These are phyloP conservation scores for Globisporangium spiculum DNA, from an alignment of 352 stramenopile genomes.

Conservation along the genomic window DNA sequence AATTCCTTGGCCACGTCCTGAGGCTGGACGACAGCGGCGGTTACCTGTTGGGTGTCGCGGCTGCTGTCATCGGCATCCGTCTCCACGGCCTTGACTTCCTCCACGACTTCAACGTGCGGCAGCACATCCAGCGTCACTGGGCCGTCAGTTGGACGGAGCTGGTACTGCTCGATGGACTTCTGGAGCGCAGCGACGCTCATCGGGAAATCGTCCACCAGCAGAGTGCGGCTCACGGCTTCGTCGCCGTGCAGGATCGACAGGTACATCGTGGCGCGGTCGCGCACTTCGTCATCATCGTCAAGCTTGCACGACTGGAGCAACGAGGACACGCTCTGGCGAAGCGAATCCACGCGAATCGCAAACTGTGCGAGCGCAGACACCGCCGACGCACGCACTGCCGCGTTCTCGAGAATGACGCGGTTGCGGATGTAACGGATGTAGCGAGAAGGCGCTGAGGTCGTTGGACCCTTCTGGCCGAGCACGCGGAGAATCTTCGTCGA, in stretches of 20 bases:
- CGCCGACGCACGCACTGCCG: slow-evolving; percentile 94
- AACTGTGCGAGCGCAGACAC: slow-evolving; percentile 97
- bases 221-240: slow-evolving; percentile 41
- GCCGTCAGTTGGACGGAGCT: slow-evolving; percentile 68
- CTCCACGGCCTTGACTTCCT: slow-evolving; percentile 32
- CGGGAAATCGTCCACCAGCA: slow-evolving; percentile 77
- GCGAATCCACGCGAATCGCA: slow-evolving; percentile 90
- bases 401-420: slow-evolving; percentile 98
- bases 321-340: slow-evolving; percentile 92
- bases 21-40: slow-evolving; percentile 34
- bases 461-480: slow-evolving; percentile 93
- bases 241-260: slow-evolving; percentile 73
- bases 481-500: slow-evolving; percentile 95
- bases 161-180: slow-evolving; percentile 88
- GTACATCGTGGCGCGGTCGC: slow-evolving; percentile 90
- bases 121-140: slow-evolving; percentile 81
- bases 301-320: slow-evolving; percentile 94
- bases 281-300: slow-evolving; percentile 98
- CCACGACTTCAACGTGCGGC: slow-evolving; percentile 77
- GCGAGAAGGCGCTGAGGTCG: slow-evolving; percentile 90
- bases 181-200: slow-evolving; percentile 71
- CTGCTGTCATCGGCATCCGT: slow-evolving; percentile 39
- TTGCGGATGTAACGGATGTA: slow-evolving; percentile 99
- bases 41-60: slow-evolving; percentile 22
- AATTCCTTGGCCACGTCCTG: slow-evolving; percentile 89